phyloP scores from a whole-genome alignment of 2,329 filamentous ascomycete species.

The Xylariales sp. region DNA sequence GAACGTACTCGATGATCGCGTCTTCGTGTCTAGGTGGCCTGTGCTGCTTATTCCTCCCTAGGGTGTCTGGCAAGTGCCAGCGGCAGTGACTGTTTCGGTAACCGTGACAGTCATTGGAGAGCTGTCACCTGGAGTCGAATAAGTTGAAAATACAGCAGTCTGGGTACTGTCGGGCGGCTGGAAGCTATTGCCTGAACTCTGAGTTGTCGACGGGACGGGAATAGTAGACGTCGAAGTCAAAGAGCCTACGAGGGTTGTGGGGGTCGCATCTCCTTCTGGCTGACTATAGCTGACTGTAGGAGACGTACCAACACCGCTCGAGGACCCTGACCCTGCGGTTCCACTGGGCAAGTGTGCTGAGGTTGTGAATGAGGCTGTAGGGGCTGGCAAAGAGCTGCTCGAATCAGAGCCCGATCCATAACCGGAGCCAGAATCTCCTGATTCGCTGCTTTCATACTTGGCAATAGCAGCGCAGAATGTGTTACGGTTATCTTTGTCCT shows the following conservation, averaged over 20 bases:
- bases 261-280: slow-evolving; percentile 39
- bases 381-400: slow-evolving; percentile 29
- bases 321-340: slow-evolving; percentile 12
- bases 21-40: slow-evolving; percentile 22
- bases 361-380: slow-evolving; percentile 24
- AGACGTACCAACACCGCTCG: slow-evolving; percentile 30
- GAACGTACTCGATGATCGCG: slow-evolving; percentile 29
- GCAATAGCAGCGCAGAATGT: slow-evolving; percentile 73
- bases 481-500: slow-evolving; percentile 72
- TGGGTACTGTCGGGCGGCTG: slow-evolving; percentile 25
- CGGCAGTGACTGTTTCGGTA: slow-evolving; percentile 47
- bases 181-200: slow-evolving; percentile 28
- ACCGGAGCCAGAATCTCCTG: slow-evolving; percentile 22
- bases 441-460: slow-evolving; percentile 54
- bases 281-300: slow-evolving; percentile 43
- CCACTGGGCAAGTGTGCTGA: slow-evolving; percentile 21
- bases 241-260: slow-evolving; percentile 20
- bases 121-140: slow-evolving; percentile 16
- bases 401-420: slow-evolving; percentile 31
- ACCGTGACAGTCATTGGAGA: slow-evolving; percentile 44
- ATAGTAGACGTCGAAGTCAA: slow-evolving; percentile 34
- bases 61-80: slow-evolving; percentile 44
- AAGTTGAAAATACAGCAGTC: slow-evolving; percentile 25
- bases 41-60: slow-evolving; percentile 39
- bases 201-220: slow-evolving; percentile 30